phyloP scores from a whole-genome alignment of 83 land plant genomes.

The Larix sibirica region DNA sequence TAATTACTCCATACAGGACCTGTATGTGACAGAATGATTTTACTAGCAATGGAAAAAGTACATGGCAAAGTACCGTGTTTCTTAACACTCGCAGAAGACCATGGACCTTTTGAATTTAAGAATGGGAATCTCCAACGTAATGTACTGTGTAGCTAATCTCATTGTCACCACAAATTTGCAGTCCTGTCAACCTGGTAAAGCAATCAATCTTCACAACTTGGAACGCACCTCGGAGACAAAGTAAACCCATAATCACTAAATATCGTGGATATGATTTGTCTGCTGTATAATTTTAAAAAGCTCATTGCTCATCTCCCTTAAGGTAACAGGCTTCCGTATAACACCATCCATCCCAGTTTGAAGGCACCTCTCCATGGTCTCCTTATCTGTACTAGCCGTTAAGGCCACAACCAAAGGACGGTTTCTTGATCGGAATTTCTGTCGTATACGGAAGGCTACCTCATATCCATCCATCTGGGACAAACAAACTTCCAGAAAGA shows the following conservation, averaged over 20 bases:
- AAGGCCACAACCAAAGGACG: conserved; percentile 79
- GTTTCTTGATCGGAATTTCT: conserved; percentile 44
- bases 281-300: conserved; percentile 43
- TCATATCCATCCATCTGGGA: conserved; percentile 85
- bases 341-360: conserved; percentile 76
- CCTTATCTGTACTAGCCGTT: conserved; percentile 67
- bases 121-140: not conserved
- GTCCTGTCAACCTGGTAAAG: not conserved
- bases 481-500: conserved; percentile 79
- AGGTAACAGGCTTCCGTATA: conserved; percentile 70
- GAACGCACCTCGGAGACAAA: not conserved
- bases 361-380: conserved; percentile 54
- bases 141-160: not conserved
- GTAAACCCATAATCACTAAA: not conserved
- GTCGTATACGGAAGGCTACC: conserved; percentile 59
- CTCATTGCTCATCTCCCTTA: conserved; percentile 48
- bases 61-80: conserved; percentile 1
- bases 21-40: not conserved
- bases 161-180: not conserved
- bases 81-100: conserved; percentile 2
- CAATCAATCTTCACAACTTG: not conserved
- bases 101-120: not conserved
- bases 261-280: not conserved
- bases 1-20: not conserved
- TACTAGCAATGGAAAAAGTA: not conserved